Conservation (phyloP, 2,329 filamentous ascomycete genomes). For the Calonectria ilicicola region DNA sequence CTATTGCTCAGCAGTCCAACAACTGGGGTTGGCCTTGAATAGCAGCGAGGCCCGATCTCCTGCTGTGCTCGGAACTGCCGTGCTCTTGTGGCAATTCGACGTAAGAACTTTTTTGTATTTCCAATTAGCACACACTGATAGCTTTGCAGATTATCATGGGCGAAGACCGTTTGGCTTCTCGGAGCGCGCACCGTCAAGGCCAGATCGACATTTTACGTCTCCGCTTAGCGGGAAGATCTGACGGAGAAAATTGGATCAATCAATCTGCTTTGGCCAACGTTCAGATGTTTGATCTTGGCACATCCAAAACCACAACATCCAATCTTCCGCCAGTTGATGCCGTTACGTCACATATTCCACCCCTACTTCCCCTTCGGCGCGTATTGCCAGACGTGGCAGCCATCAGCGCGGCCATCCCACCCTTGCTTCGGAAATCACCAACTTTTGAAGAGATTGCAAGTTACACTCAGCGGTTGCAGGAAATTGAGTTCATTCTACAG, state of each 20-base stretch:
- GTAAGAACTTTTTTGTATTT: background rate
- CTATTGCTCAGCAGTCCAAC: background rate
- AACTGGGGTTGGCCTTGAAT: background rate
- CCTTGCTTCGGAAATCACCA: background rate
- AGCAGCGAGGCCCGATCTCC: background rate
- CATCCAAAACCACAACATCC: background rate
- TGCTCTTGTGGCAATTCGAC: conserved; percentile 8
- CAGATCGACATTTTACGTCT: background rate
- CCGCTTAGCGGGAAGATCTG: background rate
- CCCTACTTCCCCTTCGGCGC: background rate
- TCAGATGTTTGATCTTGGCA: background rate
- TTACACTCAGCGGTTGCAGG: background rate
- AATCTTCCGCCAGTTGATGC: background rate
- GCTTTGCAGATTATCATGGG: background rate
- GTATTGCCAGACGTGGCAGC: background rate
- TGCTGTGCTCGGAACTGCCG: background rate
- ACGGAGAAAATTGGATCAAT: background rate
- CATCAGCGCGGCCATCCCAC: background rate
- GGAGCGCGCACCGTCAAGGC: background rate
- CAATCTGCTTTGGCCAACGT: background rate
- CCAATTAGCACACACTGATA: background rate
- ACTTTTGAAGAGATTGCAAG: background rate
- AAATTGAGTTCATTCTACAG: background rate
- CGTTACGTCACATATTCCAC: background rate
- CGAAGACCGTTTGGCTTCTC: background rate